Evolutionary conservation across 1,139 yeast species (phyloP), one percentile per base, ranked within the genome.

Genomic region (Candida smagusa): DNA sequence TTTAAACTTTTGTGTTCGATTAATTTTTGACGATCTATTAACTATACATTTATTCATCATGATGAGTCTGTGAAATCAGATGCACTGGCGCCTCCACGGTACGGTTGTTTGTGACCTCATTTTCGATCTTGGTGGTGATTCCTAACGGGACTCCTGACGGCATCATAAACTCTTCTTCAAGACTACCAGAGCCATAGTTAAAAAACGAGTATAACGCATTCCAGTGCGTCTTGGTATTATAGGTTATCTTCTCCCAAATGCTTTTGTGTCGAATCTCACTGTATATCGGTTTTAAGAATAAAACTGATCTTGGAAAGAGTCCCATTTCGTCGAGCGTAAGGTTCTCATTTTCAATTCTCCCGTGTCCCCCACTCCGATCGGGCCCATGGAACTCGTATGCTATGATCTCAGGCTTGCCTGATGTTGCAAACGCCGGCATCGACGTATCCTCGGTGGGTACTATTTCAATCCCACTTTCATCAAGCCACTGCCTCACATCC

Each of bases 401-500:
- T 1, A 63, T 54, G 6, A 72, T 70, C 32, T 56, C 60, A 6
- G 60, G 62, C 35, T 50, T 43, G 11, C 64, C 59, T 2, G 67
- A 57, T 2, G 53, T 53, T 1, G 73, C 72, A 52, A 68, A 68
- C 3, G 71, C 55, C 1, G 72, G 72, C 59, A 63, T 51, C 9
- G 48, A 45, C 12, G 43, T 50, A 16, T 35, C 31, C 7, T 28
- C 28, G 26, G 28, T 12, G 9, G 25, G 53, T 41, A 12, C 23
- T 7, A 63, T 49, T 4, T 74, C 74, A 42, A 73, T 77, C 1
- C 69, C 68, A 43, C 72, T 72, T 6, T 47, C 47, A 43, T 81
- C 87, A 6, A 84, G 66, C 87, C 88, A 84, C 12, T 53, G 55
- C 37, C 92, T 68, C 4, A 83, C 89, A 37, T 71, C 76, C 30